Conservation (phyloP, 768 basidiomycete genomes). For the Hypholoma fasciculare region DNA sequence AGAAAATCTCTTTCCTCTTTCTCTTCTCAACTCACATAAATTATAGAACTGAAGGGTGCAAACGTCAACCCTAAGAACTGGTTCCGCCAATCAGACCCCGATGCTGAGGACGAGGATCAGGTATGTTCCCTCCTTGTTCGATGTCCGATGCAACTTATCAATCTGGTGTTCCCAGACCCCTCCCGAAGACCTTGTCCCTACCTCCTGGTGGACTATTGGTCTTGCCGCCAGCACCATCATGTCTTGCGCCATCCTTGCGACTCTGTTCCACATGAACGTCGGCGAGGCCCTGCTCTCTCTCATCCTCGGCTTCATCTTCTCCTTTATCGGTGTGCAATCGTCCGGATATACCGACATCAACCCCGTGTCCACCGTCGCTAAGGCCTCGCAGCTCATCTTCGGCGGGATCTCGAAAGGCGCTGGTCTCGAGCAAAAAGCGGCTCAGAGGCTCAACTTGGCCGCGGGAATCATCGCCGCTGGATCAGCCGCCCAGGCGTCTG, state of each 20-base stretch:
- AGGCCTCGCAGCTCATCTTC: constrained; percentile 66
- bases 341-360: constrained; percentile 62
- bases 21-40: background rate
- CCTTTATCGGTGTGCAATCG: constrained; percentile 66
- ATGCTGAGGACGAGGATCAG: constrained; percentile 48
- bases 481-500: constrained; percentile 55
- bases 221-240: constrained; percentile 48
- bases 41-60: constrained; percentile 16
- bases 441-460: constrained; percentile 47
- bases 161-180: constrained; percentile 31
- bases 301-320: constrained; percentile 62
- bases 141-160: background rate
- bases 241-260: constrained; percentile 52
- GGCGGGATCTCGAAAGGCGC: constrained; percentile 58
- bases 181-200: constrained; percentile 52
- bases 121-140: constrained; percentile 6
- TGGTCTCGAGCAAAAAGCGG: constrained; percentile 29
- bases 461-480: constrained; percentile 56
- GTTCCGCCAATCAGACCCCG: constrained; percentile 21
- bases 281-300: constrained; percentile 59
- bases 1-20: constrained; percentile 1
- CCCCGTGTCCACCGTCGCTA: constrained; percentile 59
- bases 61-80: constrained; percentile 28
- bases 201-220: constrained; percentile 54
- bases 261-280: constrained; percentile 56